phyloP scores from a whole-genome alignment of 768 basidiomycete species.

The Suillus clintonianus region DNA sequence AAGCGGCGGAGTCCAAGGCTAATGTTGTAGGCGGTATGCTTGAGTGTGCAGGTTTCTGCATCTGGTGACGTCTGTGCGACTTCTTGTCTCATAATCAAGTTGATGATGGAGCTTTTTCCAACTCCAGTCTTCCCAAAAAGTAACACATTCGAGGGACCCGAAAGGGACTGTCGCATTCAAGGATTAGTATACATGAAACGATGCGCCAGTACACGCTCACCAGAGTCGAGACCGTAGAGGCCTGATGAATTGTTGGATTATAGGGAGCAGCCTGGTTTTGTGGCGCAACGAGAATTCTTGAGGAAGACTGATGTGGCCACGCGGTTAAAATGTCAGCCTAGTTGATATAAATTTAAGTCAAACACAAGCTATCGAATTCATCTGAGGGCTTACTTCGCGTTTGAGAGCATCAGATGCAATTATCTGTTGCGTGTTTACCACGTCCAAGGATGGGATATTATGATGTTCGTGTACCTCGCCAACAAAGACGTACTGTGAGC shows the following conservation, averaged over 20 bases:
- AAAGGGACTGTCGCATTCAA: neutral
- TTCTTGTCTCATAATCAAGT: neutral
- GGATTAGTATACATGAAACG: neutral
- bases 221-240: neutral
- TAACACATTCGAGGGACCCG: neutral
- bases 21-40: neutral
- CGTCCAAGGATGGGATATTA: neutral
- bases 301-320: neutral
- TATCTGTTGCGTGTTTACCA: neutral
- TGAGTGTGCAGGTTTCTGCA: neutral
- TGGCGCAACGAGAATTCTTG: neutral
- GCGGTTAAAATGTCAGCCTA: neutral
- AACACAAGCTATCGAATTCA: neutral
- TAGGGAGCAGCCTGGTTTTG: neutral
- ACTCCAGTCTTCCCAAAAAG: slow-evolving; percentile 1
- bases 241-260: rapidly evolving
- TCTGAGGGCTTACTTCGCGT: neutral
- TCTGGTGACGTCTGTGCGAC: neutral
- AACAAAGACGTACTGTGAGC: neutral
- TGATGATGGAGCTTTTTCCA: neutral
- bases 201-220: neutral
- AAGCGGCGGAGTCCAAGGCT: neutral
- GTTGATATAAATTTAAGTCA: neutral
- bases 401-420: neutral
- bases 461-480: neutral